Evolutionary conservation across 2,329 filamentous ascomycete species (phyloP).

Genomic region (Phoma sp.): DNA sequence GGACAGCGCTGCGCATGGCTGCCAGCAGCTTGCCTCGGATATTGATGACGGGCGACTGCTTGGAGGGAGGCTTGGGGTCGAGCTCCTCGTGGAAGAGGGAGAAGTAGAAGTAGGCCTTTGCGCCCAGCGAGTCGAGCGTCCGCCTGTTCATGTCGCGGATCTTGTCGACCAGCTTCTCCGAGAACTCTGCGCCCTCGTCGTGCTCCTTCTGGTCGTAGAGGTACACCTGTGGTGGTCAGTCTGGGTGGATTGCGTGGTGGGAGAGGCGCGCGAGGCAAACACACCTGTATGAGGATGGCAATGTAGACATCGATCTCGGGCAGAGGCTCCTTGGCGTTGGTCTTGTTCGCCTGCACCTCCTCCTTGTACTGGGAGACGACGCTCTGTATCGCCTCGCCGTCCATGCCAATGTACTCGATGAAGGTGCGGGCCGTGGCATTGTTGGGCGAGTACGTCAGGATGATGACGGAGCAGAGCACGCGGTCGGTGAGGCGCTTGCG

Average conservation of each 20-base stretch:
- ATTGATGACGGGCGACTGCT: conserved; percentile 82
- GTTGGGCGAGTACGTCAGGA: conserved; percentile 76
- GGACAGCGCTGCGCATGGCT: conserved; percentile 90
- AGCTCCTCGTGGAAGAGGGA: conserved; percentile 94
- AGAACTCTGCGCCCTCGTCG: conserved; percentile 83
- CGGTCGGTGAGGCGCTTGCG: conserved; percentile 88
- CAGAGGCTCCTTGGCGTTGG: conserved; percentile 73
- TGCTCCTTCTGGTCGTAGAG: conserved; percentile 85
- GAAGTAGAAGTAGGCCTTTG: conserved; percentile 98
- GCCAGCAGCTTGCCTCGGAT: conserved; percentile 86
- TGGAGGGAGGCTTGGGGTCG: conserved; percentile 84
- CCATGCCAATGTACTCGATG: conserved; percentile 71
- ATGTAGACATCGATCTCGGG: conserved; percentile 91
- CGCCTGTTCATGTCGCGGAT: conserved; percentile 90
- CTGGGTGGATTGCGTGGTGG: background rate
- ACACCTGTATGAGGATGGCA: conserved; percentile 69
- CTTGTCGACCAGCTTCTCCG: conserved; percentile 79
- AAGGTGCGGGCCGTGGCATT: conserved; percentile 73
- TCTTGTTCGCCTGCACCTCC: conserved; percentile 67
- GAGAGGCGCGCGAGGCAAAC: conserved; percentile 10
- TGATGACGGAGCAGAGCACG: conserved; percentile 79
- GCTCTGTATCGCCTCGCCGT: conserved; percentile 68
- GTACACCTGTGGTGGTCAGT: conserved; percentile 70
- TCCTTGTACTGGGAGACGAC: conserved; percentile 64
- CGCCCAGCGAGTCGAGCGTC: conserved; percentile 90